Base-by-base conservation (phyloP, 2,329 filamentous ascomycete species). In the Epichloe bromicola region DNA sequence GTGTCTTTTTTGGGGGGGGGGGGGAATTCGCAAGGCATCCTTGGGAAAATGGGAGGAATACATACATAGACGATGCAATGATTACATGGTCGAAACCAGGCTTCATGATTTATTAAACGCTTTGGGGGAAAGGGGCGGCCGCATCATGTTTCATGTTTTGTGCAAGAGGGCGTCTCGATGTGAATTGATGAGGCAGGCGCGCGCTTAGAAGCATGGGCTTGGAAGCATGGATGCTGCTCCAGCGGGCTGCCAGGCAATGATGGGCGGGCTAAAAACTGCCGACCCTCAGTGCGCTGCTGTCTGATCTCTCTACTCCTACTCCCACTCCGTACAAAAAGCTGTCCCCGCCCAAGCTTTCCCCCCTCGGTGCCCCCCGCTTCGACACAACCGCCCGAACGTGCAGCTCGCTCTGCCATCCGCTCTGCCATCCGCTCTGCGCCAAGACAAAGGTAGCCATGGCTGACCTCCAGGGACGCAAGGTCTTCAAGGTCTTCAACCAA, bases 401-500 rank as follows among this genome's bases (percentile, higher is more conserved):
- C 43, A 48, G 39, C 14, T 23, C 19, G 44, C n/a, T 20, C 38
- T 34, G 46, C 23, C n/a, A n/a, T n/a, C n/a, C n/a, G n/a, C n/a
- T n/a, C n/a, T n/a, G n/a, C n/a, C n/a, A n/a, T n/a, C n/a, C 19
- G 44, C n/a, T 20, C 38, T 34, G 46, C 23, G 38, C 39, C 15
- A 34, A 20, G 30, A 40, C 41, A 41, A 40, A 48, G 44, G 46
- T 49, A 59, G 60, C 53, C 60, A 70, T 71, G 69, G 59, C 63
- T 52, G 69, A 71, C 53, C 65, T 71, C 43, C 63, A 71, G 58
- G 67, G 69, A 65, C 85, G 89, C 71, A 96, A 95, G 79, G 81
- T 91, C 70, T 96, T 95, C 79, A 95, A 95, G 83, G 90, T 98
- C 68, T 98, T 98, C 74, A 96, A 96, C 77, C 93, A 98, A 67